phyloP scores from a whole-genome alignment of 192 early-diverging fungal genomes.

The Fimicolochytrium jonesii region DNA sequence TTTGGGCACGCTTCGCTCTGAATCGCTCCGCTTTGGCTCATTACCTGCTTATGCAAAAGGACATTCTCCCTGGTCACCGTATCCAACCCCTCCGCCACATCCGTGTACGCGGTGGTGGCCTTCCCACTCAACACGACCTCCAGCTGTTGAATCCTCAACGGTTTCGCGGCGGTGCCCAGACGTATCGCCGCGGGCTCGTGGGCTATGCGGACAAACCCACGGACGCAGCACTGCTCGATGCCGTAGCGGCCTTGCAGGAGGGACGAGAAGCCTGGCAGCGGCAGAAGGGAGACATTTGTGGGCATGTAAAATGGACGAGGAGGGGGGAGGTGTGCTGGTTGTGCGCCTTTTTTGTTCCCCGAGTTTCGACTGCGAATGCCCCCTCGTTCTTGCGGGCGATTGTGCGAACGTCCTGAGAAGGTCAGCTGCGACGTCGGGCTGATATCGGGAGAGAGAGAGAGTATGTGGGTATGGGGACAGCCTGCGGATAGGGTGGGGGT shows the following conservation, averaged over 20 bases:
- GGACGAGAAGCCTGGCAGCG: constrained; percentile 9
- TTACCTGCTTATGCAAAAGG: constrained; percentile 1
- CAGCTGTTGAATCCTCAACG: constrained; percentile 16
- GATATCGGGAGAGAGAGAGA: too few species aligned
- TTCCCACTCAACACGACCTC: constrained; percentile 20
- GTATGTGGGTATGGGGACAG: too few species aligned
- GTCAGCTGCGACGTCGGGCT: too few species aligned
- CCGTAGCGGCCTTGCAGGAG: constrained; percentile 43
- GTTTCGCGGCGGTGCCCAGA: background rate
- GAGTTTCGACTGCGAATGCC: too few species aligned
- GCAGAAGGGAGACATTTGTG: constrained; percentile 7
- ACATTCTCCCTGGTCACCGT: constrained; percentile 1
- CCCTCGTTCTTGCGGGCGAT: too few species aligned
- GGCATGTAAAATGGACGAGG: too few species aligned
- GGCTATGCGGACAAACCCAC: constrained; percentile 28
- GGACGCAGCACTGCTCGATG: constrained; percentile 32
- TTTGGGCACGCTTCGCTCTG: too few species aligned
- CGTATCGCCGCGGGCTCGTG: constrained; percentile 2
- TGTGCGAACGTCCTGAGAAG: too few species aligned
- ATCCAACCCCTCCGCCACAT: background rate
- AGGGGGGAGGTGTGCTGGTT: too few species aligned
- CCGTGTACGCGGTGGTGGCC: background rate
- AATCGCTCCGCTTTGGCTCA: background rate
- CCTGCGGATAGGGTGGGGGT: too few species aligned
- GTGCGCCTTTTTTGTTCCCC: too few species aligned